Base-by-base conservation (phyloP, 257 asterid genomes). In the Nicotiana noctiflora region DNA sequence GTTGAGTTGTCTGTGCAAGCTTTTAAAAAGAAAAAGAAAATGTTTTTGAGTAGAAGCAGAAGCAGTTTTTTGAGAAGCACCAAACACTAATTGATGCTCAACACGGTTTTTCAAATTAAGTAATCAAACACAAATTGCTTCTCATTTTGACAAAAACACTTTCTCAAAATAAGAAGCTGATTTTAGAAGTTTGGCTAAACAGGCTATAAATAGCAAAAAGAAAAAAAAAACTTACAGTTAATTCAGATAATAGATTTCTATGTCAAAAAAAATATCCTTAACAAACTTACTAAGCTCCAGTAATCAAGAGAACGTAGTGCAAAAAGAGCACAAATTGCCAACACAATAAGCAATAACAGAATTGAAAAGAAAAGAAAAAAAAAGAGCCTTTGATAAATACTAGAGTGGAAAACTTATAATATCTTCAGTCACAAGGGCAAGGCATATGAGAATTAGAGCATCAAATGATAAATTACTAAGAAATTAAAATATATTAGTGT, bases 391-490 rank as follows among this genome's bases (percentile, higher is more conserved):
- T 15, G 60, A 55, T 15, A 17, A 56, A n/a, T 18, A 56, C 23
- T 6, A 56, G 25, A 56, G 10, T 6, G 51, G 49, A 65, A 27
- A 17, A 66, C 4, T 66, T 44, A 34, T 9, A 21, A 66, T 18
- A 66, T 18, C 75, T 66, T 66, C 75, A 66, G 27, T 32, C 52
- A 27, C 75, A 66, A 66, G 52, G 75, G 75, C 52, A 66, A 66
- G 75, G 75, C 52, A 34, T 32, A 4, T 65, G 15, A 32, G 15
- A 65, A 32, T 17, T 65, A 65, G 75, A 65, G 51, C 63, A 8
- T 57, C 62, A 57, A 57, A 19, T 7, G 27, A 32, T 67, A 67
- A 67, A 67, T 67, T n/a, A 18, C 75, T 65, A 6, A 17, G 32
- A 31, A 15, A 32, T 7, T 40, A 27, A 62, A 13, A 29, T 18